Percentiles rank a stretch among this genome's conserved stretches.
Conservation (phyloP, 2,329 filamentous ascomycete genomes). For the Boeremia exigua region DNA sequence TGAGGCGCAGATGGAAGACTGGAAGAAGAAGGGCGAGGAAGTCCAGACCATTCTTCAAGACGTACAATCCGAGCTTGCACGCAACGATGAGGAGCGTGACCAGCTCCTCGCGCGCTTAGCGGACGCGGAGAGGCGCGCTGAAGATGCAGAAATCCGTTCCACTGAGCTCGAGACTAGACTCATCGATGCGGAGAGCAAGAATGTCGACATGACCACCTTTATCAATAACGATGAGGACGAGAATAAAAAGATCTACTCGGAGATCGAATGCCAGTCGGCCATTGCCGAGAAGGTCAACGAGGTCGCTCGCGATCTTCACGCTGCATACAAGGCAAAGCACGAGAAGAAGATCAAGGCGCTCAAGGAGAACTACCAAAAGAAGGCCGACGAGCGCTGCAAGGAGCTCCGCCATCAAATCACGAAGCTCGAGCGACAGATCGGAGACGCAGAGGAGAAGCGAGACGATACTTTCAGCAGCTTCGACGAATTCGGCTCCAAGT, state of each 20-base stretch:
- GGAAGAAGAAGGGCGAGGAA: constrained; percentile 84
- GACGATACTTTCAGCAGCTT: constrained; percentile 70
- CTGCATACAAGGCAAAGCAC: constrained; percentile 95
- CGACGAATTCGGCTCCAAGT: constrained; percentile 19
- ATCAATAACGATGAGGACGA: constrained; percentile 46
- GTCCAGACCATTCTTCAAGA: constrained; percentile 82
- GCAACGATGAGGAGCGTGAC: constrained; percentile 80
- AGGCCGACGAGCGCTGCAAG: constrained; percentile 86
- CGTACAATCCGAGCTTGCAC: constrained; percentile 80
- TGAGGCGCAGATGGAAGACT: constrained; percentile 76
- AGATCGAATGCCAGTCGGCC: constrained; percentile 62
- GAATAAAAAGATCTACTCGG: constrained; percentile 47
- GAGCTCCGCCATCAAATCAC: constrained; percentile 77
- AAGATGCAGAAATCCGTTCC: constrained; percentile 76
- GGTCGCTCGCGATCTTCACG: constrained; percentile 79
- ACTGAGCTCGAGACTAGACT: constrained; percentile 66
- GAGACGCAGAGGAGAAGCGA: constrained; percentile 70
- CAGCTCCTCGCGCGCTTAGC: constrained; percentile 76
- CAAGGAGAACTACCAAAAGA: constrained; percentile 79
- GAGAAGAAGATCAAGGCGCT: constrained; percentile 93
- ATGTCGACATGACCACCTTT: constrained; percentile 72
- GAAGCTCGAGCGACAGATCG: constrained; percentile 74
- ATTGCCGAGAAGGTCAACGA: constrained; percentile 88
- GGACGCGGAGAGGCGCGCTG: constrained; percentile 74
- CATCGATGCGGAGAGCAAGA: constrained; percentile 66